Evolutionary conservation across 768 basidiomycete species (phyloP), one percentile per base, ranked within the genome.

Genomic region (Tricholoma sp.): DNA sequence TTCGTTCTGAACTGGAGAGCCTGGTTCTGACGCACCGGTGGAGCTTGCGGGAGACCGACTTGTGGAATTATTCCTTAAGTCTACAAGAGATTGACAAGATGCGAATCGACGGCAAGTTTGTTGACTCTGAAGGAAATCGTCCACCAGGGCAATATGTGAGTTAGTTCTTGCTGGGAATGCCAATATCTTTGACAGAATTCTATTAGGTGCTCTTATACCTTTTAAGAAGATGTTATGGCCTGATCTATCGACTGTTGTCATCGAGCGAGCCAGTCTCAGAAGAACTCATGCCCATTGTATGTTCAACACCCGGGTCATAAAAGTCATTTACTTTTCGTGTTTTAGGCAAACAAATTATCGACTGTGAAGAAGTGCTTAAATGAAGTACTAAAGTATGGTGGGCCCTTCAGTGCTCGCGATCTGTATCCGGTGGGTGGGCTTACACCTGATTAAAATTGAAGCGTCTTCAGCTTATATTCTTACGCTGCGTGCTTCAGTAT

Each of bases 191-290:
- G 35, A 43, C 52, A 52, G 4, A 51, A 8, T 27, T 32, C 24
- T 4, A 11, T 5, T 59, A 98, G 95, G 94, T 95, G 21, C 75
- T 98, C 46, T 79, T 99, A 21, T 99, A 97, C 70, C 82, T 98
- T 35, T 78, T 99, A 54, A 78, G 96, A 64, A 83, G 96, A 68
- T 99, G 97, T 76, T 95, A 98, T 70, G 96, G 96, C 59, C 81
- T 98, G 52, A 95, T 97, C 63, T 98, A 98, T 71, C 83, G 89
- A 27, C 72, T 99, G 50, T 82, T 99, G 60, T 94, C 94, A 22
- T 94, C 94, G 18, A 93, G 91, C 60, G 96, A 98, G 73, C 97
- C 97, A 0, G 94, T 99, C 2, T 96, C 94, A 0, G 97, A 99
- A 71, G 97, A 98, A 71, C 76, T 99, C 14, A 98, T 98, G 91